A percentile compares a stretch with the other conserved stretches of the same genome.
Conservation (phyloP, 257 asterid species). For the Haberlea rhodopensis region DNA sequence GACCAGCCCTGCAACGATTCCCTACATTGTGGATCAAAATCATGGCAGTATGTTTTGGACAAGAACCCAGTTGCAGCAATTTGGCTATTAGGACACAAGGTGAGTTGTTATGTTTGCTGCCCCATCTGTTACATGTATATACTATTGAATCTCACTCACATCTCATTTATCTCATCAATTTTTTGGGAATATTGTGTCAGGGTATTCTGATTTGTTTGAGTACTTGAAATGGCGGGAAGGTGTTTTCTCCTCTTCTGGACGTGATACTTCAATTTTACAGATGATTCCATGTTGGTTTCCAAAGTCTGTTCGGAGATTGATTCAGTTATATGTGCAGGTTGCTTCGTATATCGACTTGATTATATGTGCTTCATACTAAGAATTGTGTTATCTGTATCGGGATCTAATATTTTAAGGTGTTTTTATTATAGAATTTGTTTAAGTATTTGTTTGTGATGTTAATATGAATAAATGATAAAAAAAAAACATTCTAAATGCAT, state of each 20-base stretch:
- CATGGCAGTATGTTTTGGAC: constrained; percentile 82
- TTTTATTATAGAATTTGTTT: too few relatives aligned
- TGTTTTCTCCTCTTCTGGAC: constrained; percentile 81
- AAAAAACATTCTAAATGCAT: constrained; percentile 16
- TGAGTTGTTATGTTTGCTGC: constrained; percentile 27
- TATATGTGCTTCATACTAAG: constrained; percentile 17
- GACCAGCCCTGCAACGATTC: constrained; percentile 83
- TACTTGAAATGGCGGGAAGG: constrained; percentile 96
- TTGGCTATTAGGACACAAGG: constrained; percentile 63
- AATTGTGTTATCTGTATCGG: constrained; percentile 20
- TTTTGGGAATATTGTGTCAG: constrained; percentile 49
- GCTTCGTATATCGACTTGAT: constrained; percentile 21
- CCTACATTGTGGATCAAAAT: constrained; percentile 89
- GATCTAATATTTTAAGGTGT: constrained; percentile 4
- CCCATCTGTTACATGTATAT: constrained; percentile 19
- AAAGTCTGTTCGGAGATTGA: constrained; percentile 85
- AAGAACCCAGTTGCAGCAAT: constrained; percentile 60
- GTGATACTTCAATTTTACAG: constrained; percentile 88
- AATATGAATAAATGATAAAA: constrained; percentile 2
- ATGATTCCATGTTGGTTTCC: constrained; percentile 98
- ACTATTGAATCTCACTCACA: constrained; percentile 16
- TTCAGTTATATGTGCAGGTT: constrained; percentile 95
- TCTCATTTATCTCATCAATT: constrained; percentile 23
- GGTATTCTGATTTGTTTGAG: constrained; percentile 76
- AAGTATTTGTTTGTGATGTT: constrained; percentile 16